phyloP scores from a whole-genome alignment of 208 protist species.

The Crithidia mellificae region DNA sequence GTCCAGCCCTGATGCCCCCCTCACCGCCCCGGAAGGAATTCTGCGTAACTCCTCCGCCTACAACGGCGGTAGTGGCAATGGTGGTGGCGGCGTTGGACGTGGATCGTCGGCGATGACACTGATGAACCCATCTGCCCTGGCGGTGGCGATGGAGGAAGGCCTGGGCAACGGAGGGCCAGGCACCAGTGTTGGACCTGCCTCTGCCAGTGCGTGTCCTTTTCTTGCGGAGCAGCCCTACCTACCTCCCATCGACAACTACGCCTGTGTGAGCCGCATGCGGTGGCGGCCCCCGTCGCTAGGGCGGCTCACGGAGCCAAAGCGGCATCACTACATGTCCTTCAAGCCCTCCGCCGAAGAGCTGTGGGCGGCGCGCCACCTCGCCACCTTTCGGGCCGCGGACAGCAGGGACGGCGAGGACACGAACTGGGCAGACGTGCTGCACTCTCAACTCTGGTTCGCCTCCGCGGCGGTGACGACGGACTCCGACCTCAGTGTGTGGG shows the following conservation, averaged over 20 bases:
- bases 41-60: neutral
- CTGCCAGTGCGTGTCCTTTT: constrained; percentile 22
- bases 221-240: constrained; percentile 48
- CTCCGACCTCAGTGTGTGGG: constrained; percentile 76
- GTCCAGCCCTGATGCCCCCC: neutral
- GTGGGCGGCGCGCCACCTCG: constrained; percentile 6
- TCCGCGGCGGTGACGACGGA: constrained; percentile 58
- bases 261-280: constrained; percentile 55
- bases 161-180: too few relatives aligned
- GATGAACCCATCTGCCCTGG: neutral
- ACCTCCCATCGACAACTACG: constrained; percentile 66
- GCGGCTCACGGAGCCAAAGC: constrained; percentile 21
- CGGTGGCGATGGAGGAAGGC: constrained; percentile 2
- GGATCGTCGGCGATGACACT: neutral
- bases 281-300: constrained; percentile 63
- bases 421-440: constrained; percentile 41
- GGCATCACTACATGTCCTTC: constrained; percentile 37
- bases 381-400: neutral
- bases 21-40: constrained; percentile 2
- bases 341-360: constrained; percentile 31
- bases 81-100: neutral
- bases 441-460: constrained; percentile 83
- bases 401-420: neutral
- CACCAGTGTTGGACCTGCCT: too few relatives aligned
- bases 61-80: neutral